These are phyloP conservation scores for Durio zibethinus DNA, from an alignment of 345 rosid genomes.

Conservation along the genomic window DNA sequence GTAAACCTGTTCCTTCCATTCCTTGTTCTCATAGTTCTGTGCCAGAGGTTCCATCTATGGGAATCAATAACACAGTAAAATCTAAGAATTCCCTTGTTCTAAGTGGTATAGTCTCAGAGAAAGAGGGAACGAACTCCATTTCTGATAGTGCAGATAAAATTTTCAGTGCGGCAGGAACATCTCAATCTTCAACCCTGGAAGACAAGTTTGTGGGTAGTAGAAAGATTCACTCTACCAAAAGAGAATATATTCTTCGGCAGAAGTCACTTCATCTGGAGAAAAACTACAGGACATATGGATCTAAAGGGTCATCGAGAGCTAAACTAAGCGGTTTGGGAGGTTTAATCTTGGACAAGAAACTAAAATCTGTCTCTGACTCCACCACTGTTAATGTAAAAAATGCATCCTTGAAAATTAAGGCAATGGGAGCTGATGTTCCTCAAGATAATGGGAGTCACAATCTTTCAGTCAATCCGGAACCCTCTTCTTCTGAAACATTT, in stretches of 20 bases:
- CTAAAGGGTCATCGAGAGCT: conserved; percentile 55
- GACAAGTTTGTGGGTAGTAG: conserved; percentile 60
- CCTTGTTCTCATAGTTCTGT: conserved; percentile 45
- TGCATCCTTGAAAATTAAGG: conserved; percentile 48
- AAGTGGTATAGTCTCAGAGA: conserved; percentile 40
- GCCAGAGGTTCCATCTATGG: conserved; percentile 36
- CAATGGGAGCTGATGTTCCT: conserved; percentile 40
- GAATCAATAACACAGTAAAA: conserved; percentile 34
- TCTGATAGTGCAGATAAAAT: conserved; percentile 47
- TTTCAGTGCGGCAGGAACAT: conserved; percentile 36
- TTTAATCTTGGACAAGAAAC: conserved; percentile 53
- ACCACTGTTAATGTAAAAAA: conserved; percentile 41
- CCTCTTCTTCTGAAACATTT: conserved; percentile 33
- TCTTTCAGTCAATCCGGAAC: conserved; percentile 21
- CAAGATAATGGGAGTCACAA: conserved; percentile 37
- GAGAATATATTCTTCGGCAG: conserved; percentile 67
- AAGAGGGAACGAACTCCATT: conserved; percentile 40
- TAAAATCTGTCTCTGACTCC: conserved; percentile 50
- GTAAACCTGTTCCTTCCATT: conserved; percentile 37
- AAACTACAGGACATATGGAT: conserved; percentile 49
- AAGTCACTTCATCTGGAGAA: conserved; percentile 71
- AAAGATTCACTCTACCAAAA: conserved; percentile 59
- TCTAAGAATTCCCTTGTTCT: conserved; percentile 40
- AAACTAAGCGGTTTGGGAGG: conserved; percentile 57
- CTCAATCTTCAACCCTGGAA: conserved; percentile 52